Evolutionary conservation across 1,139 yeast genomes (phyloP).

Genomic region (Debaryomyces psychrophilus): DNA sequence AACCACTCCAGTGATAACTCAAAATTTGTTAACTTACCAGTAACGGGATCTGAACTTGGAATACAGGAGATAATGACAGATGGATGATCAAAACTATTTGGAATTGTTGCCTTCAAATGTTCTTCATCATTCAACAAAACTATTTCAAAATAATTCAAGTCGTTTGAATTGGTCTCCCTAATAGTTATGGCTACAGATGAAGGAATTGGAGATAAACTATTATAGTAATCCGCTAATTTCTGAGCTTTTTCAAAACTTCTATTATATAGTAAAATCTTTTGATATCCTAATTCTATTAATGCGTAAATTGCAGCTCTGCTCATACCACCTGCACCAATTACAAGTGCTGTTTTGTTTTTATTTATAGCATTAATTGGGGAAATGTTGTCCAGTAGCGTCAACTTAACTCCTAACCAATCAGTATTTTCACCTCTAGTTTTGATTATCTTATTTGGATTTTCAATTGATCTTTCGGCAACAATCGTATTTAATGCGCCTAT

Average conservation of each 20-base stretch:
- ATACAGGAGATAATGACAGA: slow-evolving; percentile 16
- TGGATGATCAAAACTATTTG: slow-evolving; percentile 14
- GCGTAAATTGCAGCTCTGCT: slow-evolving; percentile 21
- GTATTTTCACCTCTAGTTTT: slow-evolving; percentile 19
- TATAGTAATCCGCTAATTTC: slow-evolving; percentile 13
- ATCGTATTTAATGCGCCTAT: slow-evolving; percentile 19
- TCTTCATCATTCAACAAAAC: slow-evolving; percentile 14
- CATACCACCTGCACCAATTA: slow-evolving; percentile 20
- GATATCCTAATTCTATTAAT: slow-evolving; percentile 17
- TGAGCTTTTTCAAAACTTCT: slow-evolving; percentile 11
- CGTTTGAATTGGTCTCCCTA: slow-evolving; percentile 8
- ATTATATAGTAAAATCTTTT: slow-evolving; percentile 16
- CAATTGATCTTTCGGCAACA: slow-evolving; percentile 15
- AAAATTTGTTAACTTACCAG: slow-evolving; percentile 10
- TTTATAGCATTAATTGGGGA: slow-evolving; percentile 21
- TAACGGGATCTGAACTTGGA: slow-evolving; percentile 13
- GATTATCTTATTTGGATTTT: slow-evolving; percentile 15
- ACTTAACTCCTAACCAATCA: slow-evolving; percentile 20
- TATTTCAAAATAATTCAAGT: slow-evolving; percentile 10
- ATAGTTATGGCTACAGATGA: slow-evolving; percentile 8
- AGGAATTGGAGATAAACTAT: slow-evolving; percentile 11
- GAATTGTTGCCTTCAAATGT: slow-evolving; percentile 9
- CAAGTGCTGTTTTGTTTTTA: slow-evolving; percentile 17
- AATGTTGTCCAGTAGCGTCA: slow-evolving; percentile 12
- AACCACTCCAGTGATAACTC: slow-evolving; percentile 16